Percentiles rank a stretch among this genome's conserved stretches.
phyloP scores from a whole-genome alignment of 768 basidiomycete genomes.

The Arthromyces matolae region DNA sequence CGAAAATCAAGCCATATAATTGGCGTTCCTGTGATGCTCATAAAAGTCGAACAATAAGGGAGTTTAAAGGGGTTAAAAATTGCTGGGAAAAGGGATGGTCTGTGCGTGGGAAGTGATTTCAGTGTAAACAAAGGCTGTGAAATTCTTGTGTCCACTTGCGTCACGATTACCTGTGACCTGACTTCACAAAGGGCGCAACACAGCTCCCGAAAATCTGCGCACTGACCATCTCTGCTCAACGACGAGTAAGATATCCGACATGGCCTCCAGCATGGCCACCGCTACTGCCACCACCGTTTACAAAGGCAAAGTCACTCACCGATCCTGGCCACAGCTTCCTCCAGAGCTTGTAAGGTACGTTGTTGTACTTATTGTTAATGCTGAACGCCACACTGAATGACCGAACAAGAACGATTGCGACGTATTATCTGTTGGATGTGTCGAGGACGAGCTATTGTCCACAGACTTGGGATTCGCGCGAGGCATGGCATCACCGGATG shows the following conservation, averaged over 20 bases:
- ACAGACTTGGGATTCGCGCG: conserved; percentile 41
- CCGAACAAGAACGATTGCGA: conserved; percentile 58
- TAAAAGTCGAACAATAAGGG: conserved; percentile 5
- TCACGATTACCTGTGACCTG: conserved; percentile 23
- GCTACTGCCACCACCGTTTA: conserved; percentile 28
- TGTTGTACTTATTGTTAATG: no score
- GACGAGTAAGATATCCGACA: conserved; percentile 19
- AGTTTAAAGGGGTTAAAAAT: no score
- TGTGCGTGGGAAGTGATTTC: conserved; percentile 41
- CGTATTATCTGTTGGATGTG: conserved; percentile 52
- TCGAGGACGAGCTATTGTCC: conserved; percentile 44
- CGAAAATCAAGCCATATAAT: not conserved
- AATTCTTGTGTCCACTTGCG: conserved; percentile 32
- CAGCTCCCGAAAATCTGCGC: conserved; percentile 36
- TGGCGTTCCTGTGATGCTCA: not conserved
- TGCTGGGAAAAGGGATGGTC: no score
- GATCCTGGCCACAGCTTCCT: conserved; percentile 62
- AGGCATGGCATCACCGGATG: conserved; percentile 59
- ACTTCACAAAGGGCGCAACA: no score
- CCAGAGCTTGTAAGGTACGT: conserved; percentile 58
- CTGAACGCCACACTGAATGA: no score
- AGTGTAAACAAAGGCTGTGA: conserved; percentile 17
- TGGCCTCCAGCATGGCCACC: conserved; percentile 26
- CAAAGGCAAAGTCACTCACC: conserved; percentile 54
- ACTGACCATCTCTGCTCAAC: conserved; percentile 39